Base-by-base conservation (phyloP, 2,329 filamentous ascomycete species). In the Epichloe coenophiala region DNA sequence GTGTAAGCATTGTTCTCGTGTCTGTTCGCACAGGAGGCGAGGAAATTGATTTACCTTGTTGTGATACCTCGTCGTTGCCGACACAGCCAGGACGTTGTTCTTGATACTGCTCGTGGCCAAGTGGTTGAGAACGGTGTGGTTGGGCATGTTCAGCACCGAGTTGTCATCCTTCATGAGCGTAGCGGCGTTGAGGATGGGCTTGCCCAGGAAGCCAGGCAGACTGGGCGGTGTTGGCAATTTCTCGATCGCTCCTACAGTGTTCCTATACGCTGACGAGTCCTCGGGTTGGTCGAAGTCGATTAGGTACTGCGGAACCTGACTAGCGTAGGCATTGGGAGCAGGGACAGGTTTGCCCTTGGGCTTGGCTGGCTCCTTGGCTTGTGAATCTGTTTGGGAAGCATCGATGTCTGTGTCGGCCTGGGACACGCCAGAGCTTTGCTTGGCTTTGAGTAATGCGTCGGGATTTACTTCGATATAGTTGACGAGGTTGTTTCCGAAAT, bases 81-180 rank as follows among this genome's bases (percentile, higher is more conserved):
- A 96, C 5, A 95, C 94, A 36, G 93, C 93, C 56, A 98, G 75
- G 27, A 97, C 87, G 55, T 91, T 90, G 58, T 95, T 89, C 72
- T 95, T 96, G 68, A 98, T 98, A 66, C 90, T 96, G 68, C 91
- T 97, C 3, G 93, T 98, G 46, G 91, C 91, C 58, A 98, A 73
- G 66, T 98, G 93, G 59, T 98, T 98, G 55, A 98, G 72, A 35
- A 97, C 88, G 0, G 93, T 96, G 63, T 98, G 91, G 61, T 97
- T 98, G 13, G 93, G 93, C 78, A 96, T 91, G 58, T 88, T 93
- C 56, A 98, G 72, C 54, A 98, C 93, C 68, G 90, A 96, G 67
- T 91, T 95, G 68, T 98, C 93, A 65, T 98, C 93, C 72, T 97
- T 97, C 76, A 95, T 88, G 6, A 91, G 83, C 27, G 88, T 89